Percentiles rank a stretch among this genome's conserved stretches.
Evolutionary conservation across 495 filamentous ascomycete species (phyloP).

Genomic region (Articulospora tetracladia): DNA sequence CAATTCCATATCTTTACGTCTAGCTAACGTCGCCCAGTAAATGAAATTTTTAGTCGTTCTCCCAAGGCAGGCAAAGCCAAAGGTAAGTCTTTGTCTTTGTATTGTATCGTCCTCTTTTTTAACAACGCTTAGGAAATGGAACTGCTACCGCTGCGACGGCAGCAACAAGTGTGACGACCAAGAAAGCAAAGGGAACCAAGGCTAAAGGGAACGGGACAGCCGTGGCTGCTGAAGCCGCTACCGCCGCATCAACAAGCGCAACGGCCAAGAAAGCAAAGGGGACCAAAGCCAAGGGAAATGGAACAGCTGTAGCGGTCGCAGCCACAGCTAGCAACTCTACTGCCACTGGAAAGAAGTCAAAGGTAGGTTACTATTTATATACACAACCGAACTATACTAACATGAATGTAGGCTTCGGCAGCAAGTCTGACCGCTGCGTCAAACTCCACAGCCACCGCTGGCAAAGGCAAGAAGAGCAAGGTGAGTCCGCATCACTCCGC

Average conservation of each 20-base stretch:
- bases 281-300: constrained; percentile 17
- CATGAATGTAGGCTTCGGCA: too few relatives aligned
- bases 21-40: not conserved
- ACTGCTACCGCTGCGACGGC: constrained; percentile 1
- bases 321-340: not conserved
- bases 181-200: constrained; percentile 1
- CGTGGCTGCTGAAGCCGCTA: not conserved
- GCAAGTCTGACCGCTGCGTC: not conserved
- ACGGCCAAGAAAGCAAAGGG: constrained; percentile 2
- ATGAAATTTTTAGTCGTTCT: constrained; percentile 6
- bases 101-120: not conserved
- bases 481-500: not conserved
- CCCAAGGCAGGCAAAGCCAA: constrained; percentile 17
- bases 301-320: constrained; percentile 16
- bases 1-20: not conserved
- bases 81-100: not conserved
- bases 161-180: not conserved
- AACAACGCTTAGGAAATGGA: not conserved
- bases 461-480: not conserved
- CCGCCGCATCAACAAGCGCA: not conserved
- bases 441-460: not conserved
- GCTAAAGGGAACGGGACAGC: constrained; percentile 3
- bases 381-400: too few relatives aligned
- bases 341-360: constrained; percentile 13
- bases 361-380: constrained; percentile 5